These are phyloP conservation scores for Cryptococcus floricola DNA, from an alignment of 1,284 basidiomycete species.

Conservation along the genomic window DNA sequence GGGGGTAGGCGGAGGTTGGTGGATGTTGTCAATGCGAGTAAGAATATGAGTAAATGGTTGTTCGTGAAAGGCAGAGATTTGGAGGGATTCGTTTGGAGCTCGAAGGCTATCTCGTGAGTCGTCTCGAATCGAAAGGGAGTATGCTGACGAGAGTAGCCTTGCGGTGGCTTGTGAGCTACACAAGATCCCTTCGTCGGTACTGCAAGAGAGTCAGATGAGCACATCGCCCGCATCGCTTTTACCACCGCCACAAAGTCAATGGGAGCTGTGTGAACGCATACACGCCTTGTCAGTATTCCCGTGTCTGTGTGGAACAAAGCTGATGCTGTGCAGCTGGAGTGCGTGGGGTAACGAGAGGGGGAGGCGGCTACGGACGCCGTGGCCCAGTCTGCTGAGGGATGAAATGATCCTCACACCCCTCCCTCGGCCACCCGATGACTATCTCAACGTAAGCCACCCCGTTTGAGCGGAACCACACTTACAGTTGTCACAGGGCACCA, in stretches of 20 bases:
- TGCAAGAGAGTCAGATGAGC: neutral
- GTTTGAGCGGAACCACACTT: neutral
- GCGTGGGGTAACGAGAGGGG: slow-evolving; percentile 28
- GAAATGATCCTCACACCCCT: slow-evolving; percentile 23
- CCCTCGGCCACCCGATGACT: slow-evolving; percentile 17
- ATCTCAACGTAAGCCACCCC: slow-evolving; percentile 10
- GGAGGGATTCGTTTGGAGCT: slow-evolving; percentile 19
- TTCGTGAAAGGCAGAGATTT: slow-evolving; percentile 12
- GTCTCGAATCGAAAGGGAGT: too few species aligned
- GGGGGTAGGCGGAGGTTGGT: slow-evolving; percentile 16
- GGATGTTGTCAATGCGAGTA: slow-evolving; percentile 23
- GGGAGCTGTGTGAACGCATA: slow-evolving; percentile 26
- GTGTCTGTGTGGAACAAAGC: neutral
- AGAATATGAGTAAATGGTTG: slow-evolving; percentile 30
- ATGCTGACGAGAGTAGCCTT: slow-evolving; percentile 5
- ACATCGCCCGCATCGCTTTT: slow-evolving; percentile 6
- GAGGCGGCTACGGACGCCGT: slow-evolving; percentile 8
- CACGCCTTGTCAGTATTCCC: slow-evolving; percentile 27
- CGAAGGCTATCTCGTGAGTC: slow-evolving; percentile 17
- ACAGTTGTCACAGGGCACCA: neutral
- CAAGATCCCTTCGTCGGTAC: slow-evolving; percentile 18
- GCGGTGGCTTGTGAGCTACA: slow-evolving; percentile 22
- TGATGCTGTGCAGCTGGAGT: slow-evolving; percentile 19
- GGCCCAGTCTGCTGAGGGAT: slow-evolving; percentile 18
- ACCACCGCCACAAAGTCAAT: slow-evolving; percentile 18